A percentile compares a stretch with the other conserved stretches of the same genome.
These are phyloP conservation scores for Avena sativa DNA, from an alignment of 176 grass and related monocot genomes.

Conservation along the genomic window DNA sequence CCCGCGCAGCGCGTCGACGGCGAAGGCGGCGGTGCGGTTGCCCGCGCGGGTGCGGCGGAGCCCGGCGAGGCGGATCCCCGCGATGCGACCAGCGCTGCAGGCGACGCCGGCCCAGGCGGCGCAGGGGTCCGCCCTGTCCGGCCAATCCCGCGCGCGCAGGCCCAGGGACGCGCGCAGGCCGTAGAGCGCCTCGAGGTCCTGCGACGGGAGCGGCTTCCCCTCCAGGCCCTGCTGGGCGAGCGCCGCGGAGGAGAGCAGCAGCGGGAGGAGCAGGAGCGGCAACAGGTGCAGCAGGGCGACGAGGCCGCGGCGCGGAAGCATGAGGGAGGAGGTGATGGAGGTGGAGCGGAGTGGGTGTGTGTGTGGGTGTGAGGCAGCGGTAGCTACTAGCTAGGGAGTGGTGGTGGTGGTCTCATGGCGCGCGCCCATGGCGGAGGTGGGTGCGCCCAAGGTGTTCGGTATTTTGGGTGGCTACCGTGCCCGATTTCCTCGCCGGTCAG, in stretches of 20 bases:
- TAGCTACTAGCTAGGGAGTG: background rate
- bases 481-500: slow-evolving; percentile 44
- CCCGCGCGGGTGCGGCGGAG: slow-evolving; percentile 72
- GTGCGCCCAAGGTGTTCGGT: slow-evolving; percentile 29
- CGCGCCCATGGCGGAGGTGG: slow-evolving; percentile 43
- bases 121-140: slow-evolving; percentile 65
- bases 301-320: slow-evolving; percentile 51
- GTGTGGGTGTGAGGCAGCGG: slow-evolving; percentile 31
- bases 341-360: slow-evolving; percentile 29
- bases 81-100: slow-evolving; percentile 70
- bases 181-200: slow-evolving; percentile 56
- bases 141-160: slow-evolving; percentile 70
- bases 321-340: slow-evolving; percentile 33
- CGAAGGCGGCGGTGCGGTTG: slow-evolving; percentile 43
- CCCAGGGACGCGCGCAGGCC: slow-evolving; percentile 76
- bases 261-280: background rate
- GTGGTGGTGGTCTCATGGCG: slow-evolving; percentile 42
- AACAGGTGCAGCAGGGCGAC: background rate
- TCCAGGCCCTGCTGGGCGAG: background rate
- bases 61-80: slow-evolving; percentile 50
- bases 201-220: slow-evolving; percentile 13
- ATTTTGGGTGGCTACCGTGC: slow-evolving; percentile 35
- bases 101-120: slow-evolving; percentile 61
- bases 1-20: slow-evolving; percentile 56
- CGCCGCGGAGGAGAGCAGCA: background rate